Percentiles rank a stretch among this genome's conserved stretches.
These are phyloP conservation scores for Babesia divergens DNA, from an alignment of 169 alveolate species.

Conservation along the genomic window DNA sequence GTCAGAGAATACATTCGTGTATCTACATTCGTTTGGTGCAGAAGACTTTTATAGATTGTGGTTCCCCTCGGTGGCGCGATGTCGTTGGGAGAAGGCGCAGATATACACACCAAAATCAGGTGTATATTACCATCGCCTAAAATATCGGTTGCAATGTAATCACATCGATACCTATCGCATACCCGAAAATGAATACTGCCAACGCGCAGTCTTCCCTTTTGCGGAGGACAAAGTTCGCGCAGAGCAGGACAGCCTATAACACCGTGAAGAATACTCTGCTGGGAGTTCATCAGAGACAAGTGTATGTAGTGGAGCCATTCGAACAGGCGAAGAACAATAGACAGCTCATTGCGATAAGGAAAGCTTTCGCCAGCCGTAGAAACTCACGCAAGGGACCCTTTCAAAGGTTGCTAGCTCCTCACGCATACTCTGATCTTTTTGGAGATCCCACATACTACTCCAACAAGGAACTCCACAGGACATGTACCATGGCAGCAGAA, in stretches of 20 bases:
- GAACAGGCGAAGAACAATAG: not conserved
- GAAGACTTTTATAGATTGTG: not conserved
- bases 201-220: slow-evolving; percentile 1
- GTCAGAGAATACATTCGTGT: not conserved
- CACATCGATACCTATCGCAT: not conserved
- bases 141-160: not conserved
- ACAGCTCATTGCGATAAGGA: slow-evolving; percentile 28
- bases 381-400: slow-evolving; percentile 45
- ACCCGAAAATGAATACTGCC: slow-evolving; percentile 5
- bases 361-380: slow-evolving; percentile 15
- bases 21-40: not conserved
- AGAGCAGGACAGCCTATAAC: slow-evolving; percentile 50
- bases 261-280: slow-evolving; percentile 19
- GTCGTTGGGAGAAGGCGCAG: not conserved
- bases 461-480: slow-evolving; percentile 12
- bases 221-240: slow-evolving; percentile 49
- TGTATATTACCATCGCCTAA: not conserved
- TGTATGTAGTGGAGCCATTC: slow-evolving; percentile 24
- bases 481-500: slow-evolving; percentile 30
- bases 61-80: not conserved
- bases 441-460: slow-evolving; percentile 63
- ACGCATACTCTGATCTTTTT: slow-evolving; percentile 26
- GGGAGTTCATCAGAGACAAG: slow-evolving; percentile 2
- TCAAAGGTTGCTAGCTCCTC: slow-evolving; percentile 41
- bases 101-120: too few species aligned